Percentiles rank a stretch among this genome's conserved stretches.
Evolutionary conservation across 805 yeast genomes (phyloP).

Genomic region (Saccharomycopsis sp.): DNA sequence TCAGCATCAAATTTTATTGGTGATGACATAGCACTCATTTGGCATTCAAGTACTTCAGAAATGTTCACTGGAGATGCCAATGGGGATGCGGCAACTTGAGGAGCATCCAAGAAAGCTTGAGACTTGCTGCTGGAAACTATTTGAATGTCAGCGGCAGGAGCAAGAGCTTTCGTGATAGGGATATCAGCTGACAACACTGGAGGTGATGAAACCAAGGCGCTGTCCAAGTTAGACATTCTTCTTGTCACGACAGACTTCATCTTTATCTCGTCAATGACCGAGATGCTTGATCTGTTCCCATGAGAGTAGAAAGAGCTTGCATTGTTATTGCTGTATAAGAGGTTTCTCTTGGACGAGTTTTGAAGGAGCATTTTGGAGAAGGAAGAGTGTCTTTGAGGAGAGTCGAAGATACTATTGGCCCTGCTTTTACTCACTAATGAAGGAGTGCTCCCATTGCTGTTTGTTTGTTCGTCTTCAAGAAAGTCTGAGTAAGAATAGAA

Average conservation of each 20-base stretch:
- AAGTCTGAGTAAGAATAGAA: conserved; percentile 18
- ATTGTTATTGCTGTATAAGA: not conserved
- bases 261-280: conserved; percentile 14
- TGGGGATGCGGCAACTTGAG: conserved; percentile 11
- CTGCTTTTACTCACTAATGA: not conserved
- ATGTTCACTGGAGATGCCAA: conserved; percentile 15
- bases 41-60: not conserved
- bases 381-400: conserved; percentile 11
- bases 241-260: conserved; percentile 10
- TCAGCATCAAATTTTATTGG: conserved; percentile 13
- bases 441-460: not conserved
- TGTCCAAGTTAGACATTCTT: conserved; percentile 15
- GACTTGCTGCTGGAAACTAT: not conserved
- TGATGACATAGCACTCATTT: conserved; percentile 13
- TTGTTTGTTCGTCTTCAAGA: conserved; percentile 14
- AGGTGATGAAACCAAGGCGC: conserved; percentile 4
- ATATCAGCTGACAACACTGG: not conserved
- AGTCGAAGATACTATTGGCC: not conserved
- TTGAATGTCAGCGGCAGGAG: not conserved
- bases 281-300: conserved; percentile 9
- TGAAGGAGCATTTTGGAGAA: conserved; percentile 10
- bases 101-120: not conserved
- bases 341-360: not conserved
- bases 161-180: not conserved
- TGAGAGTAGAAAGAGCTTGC: conserved; percentile 7